These are phyloP conservation scores for Paratinospora sagittata DNA, from an alignment of 164 flowering plant species.

Conservation along the genomic window DNA sequence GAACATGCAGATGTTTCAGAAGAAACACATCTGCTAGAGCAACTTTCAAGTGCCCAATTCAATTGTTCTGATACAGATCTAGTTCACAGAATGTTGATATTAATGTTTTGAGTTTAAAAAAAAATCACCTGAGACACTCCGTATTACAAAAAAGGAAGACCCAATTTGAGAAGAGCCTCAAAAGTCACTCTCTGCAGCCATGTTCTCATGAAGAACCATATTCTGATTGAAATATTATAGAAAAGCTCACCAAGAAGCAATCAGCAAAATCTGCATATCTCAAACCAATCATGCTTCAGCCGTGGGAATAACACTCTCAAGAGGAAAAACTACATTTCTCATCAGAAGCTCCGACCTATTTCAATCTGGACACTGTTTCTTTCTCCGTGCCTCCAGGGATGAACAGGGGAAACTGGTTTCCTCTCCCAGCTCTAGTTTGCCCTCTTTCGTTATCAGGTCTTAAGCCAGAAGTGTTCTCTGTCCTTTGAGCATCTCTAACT, in stretches of 20 bases:
- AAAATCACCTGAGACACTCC: not conserved
- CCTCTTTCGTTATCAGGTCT: slow-evolving; percentile 45
- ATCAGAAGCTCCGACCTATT: slow-evolving; percentile 13
- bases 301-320: not conserved
- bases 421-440: slow-evolving; percentile 53
- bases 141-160: not conserved
- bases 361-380: slow-evolving; percentile 27
- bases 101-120: not conserved
- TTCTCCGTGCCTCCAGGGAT: slow-evolving; percentile 44
- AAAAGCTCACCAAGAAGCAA: not conserved
- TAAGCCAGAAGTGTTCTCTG: slow-evolving; percentile 28
- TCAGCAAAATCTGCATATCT: not conserved
- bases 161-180: not conserved
- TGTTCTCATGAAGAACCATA: not conserved
- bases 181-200: not conserved
- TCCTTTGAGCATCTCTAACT: slow-evolving; percentile 33
- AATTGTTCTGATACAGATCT: not conserved
- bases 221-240: not conserved
- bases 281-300: not conserved
- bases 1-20: not conserved
- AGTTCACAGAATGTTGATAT: not conserved
- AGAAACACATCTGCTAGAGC: not conserved
- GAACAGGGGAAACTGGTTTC: slow-evolving; percentile 79
- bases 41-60: not conserved
- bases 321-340: not conserved